A percentile compares a stretch with the other conserved stretches of the same genome.
These are phyloP conservation scores for Solanum gandarillasii DNA, from an alignment of 257 asterid species.

Conservation along the genomic window DNA sequence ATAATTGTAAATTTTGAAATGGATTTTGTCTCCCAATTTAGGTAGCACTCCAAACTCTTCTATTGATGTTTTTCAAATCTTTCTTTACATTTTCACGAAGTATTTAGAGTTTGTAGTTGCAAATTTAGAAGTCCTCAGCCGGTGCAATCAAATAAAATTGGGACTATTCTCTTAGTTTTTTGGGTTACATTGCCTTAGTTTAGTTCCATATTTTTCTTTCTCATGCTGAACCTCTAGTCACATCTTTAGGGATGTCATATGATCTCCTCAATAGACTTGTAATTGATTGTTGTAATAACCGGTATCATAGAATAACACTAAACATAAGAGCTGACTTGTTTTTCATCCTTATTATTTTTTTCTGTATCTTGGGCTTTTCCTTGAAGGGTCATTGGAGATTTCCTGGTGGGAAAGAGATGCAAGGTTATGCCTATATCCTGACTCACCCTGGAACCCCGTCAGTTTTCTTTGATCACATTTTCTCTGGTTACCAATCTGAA, in stretches of 20 bases:
- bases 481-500: constrained; percentile 45
- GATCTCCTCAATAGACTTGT: neutral
- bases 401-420: constrained; percentile 98
- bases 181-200: neutral
- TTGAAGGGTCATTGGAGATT: constrained; percentile 99
- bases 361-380: constrained; percentile 3
- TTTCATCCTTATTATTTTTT: neutral
- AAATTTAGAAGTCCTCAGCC: neutral
- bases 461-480: constrained; percentile 83
- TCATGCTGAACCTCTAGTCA: neutral
- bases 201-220: neutral
- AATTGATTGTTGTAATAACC: neutral
- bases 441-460: constrained; percentile 96
- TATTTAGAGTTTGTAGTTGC: neutral
- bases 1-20: neutral
- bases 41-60: neutral
- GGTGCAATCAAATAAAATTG: neutral
- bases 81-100: neutral
- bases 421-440: constrained; percentile 87
- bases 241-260: neutral
- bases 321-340: neutral
- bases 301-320: neutral
- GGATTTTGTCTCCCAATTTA: neutral
- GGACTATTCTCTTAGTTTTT: neutral
- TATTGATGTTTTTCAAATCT: neutral